Evolutionary conservation across 345 rosid species (phyloP), one percentile per base, ranked within the genome.

Genomic region (Populus alba): DNA sequence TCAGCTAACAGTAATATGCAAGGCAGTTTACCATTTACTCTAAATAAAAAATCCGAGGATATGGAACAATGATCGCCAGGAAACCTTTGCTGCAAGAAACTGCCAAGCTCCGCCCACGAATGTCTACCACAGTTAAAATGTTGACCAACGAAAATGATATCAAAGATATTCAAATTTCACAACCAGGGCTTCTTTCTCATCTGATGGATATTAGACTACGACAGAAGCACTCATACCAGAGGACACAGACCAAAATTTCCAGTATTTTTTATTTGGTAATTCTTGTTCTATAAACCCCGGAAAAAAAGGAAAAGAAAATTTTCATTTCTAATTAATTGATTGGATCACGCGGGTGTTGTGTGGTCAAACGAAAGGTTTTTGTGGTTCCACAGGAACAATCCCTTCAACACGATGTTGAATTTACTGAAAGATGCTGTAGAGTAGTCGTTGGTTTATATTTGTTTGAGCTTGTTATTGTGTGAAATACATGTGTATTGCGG

Each of bases 41-140:
- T 33, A 33, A 33, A 33, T 33, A 33, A 33, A 33, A 33, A 4
- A 33, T 33, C 5, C 0, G 5, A 33, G 35, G 5, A 33, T 33
- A 33, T 33, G 35, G 35, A 33, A 33, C 5, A 33, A 33, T 33
- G 5, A 33, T 33, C 5, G 5, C 35, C 5, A 33, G 35, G 35
- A 33, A 33, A 33, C 35, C 84, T 89, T 25, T 91, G 92, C 27
- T 88, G 25, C 92, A 91, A 79, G 91, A 91, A 85, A 84, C 68
- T 16, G 88, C 85, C 53, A 83, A 51, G 79, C 79, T 57, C 61
- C 84, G 90, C 25, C 91, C 92, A 4, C 53, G 70, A 59, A 89
- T 91, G 90, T 85, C 95, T 2, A 29, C 29, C 3, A 88, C 76
- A 2, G 73, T 80, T 8, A 82, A 83, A 75, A 85, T 86, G 85